A percentile compares a stretch with the other conserved stretches of the same genome.
These are phyloP conservation scores for Microdochium nivale DNA, from an alignment of 2,329 filamentous ascomycete species.

Conservation along the genomic window DNA sequence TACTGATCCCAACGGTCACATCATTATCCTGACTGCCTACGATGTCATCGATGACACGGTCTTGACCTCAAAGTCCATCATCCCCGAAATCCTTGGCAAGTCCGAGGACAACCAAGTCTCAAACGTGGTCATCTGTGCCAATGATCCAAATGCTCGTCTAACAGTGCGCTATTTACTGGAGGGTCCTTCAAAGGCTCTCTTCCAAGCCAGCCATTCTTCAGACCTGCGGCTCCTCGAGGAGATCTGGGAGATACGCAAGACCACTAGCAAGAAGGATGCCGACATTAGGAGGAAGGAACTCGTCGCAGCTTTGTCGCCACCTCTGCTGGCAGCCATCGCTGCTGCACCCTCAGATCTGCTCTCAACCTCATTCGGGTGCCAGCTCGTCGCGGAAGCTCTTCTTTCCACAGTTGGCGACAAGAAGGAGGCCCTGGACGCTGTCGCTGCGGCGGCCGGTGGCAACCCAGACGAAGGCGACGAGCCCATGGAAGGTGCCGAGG, in stretches of 20 bases:
- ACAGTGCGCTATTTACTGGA: slow-evolving; percentile 78
- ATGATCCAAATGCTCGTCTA: slow-evolving; percentile 55
- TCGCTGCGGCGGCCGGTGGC: slow-evolving; percentile 54
- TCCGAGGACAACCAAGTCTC: slow-evolving; percentile 52
- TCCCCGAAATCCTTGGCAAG: slow-evolving; percentile 76
- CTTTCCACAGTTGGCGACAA: slow-evolving; percentile 71
- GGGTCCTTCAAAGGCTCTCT: slow-evolving; percentile 51
- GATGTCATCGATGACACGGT: slow-evolving; percentile 95
- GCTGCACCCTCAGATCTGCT: slow-evolving; percentile 60
- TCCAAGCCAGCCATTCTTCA: slow-evolving; percentile 51
- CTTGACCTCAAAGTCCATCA: slow-evolving; percentile 74
- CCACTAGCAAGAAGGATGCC: slow-evolving; percentile 88
- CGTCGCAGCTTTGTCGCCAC: slow-evolving; percentile 62
- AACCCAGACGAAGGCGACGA: slow-evolving; percentile 39
- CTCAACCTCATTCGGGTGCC: slow-evolving; percentile 72
- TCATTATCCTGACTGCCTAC: slow-evolving; percentile 75
- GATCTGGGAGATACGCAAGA: slow-evolving; percentile 68
- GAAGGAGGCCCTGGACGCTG: slow-evolving; percentile 60
- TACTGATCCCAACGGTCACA: slow-evolving; percentile 68
- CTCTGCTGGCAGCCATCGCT: slow-evolving; percentile 66
- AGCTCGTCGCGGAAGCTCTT: slow-evolving; percentile 76
- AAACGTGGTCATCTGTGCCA: slow-evolving; percentile 55
- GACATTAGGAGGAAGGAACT: slow-evolving; percentile 69
- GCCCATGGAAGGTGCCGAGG: slow-evolving; percentile 3
- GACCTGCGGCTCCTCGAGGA: slow-evolving; percentile 68